Conservation (phyloP, 805 yeast species). For the Wickerhamomyces hampshirensis region DNA sequence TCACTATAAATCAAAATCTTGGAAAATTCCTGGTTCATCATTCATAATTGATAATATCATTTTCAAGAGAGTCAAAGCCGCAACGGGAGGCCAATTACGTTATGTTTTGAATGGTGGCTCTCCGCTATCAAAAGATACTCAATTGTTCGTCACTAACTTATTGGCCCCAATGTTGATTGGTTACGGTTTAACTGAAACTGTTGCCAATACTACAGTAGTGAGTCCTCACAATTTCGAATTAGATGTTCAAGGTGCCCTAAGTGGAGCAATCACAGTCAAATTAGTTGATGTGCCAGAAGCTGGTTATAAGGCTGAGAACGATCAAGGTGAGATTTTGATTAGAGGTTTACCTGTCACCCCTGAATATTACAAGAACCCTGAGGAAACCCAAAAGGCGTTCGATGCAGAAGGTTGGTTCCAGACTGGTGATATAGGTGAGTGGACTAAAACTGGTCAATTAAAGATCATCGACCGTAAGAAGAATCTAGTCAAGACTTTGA, state of each 20-base stretch:
- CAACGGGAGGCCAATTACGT: slow-evolving; percentile 89
- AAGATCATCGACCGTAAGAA: slow-evolving; percentile 89
- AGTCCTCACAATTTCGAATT: slow-evolving; percentile 61
- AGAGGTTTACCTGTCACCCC: slow-evolving; percentile 67
- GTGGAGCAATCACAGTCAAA: slow-evolving; percentile 81
- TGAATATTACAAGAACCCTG: slow-evolving; percentile 78
- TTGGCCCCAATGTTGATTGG: slow-evolving; percentile 89
- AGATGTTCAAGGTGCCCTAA: slow-evolving; percentile 78
- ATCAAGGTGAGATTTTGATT: slow-evolving; percentile 90
- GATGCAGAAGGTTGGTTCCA: slow-evolving; percentile 83
- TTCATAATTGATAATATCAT: slow-evolving; percentile 61
- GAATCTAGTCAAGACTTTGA: slow-evolving; percentile 90
- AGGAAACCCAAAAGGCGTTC: slow-evolving; percentile 74
- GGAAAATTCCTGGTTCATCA: slow-evolving; percentile 69
- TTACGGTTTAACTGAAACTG: slow-evolving; percentile 94
- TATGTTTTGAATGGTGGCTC: slow-evolving; percentile 87
- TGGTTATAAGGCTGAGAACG: slow-evolving; percentile 82
- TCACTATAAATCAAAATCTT: slow-evolving; percentile 61
- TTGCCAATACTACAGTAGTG: slow-evolving; percentile 77
- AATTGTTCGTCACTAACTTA: slow-evolving; percentile 68
- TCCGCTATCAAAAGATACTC: slow-evolving; percentile 77
- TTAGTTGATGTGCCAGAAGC: slow-evolving; percentile 88
- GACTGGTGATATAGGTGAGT: slow-evolving; percentile 96
- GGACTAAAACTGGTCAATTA: slow-evolving; percentile 77
- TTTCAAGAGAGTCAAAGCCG: slow-evolving; percentile 84